These are phyloP conservation scores for Scheffersomyces segobiensis DNA, from an alignment of 1,139 yeast genomes.

Conservation along the genomic window DNA sequence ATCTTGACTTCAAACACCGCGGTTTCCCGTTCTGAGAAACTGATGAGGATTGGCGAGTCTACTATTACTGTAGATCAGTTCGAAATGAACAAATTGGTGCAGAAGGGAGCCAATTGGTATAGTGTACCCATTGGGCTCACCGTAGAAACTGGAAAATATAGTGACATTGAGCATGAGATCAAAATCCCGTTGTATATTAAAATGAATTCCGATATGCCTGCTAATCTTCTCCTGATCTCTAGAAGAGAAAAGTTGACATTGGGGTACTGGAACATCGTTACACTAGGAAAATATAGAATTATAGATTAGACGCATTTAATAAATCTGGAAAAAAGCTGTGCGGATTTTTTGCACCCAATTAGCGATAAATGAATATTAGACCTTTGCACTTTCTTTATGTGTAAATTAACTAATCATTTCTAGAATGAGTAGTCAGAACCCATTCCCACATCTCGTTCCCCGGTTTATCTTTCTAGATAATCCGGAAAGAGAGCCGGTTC, in stretches of 20 bases:
- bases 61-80: slow-evolving; percentile 11
- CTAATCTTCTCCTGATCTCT: slow-evolving; percentile 11
- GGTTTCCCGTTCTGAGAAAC: slow-evolving; percentile 31
- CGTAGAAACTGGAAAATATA: slow-evolving; percentile 4
- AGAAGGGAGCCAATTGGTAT: slow-evolving; percentile 35
- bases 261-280: slow-evolving; percentile 36
- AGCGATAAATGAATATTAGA: neutral
- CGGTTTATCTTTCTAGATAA: neutral
- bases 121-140: slow-evolving; percentile 29
- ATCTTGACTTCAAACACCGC: slow-evolving; percentile 30
- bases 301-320: neutral
- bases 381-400: neutral
- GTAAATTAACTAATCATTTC: neutral
- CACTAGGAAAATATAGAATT: slow-evolving; percentile 15
- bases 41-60: slow-evolving; percentile 25
- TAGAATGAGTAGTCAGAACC: neutral
- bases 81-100: slow-evolving; percentile 20
- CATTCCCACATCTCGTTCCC: neutral
- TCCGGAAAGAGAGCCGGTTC: neutral
- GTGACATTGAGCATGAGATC: slow-evolving; percentile 8
- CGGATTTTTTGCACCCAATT: neutral
- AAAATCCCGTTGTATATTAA: slow-evolving; percentile 33
- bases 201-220: slow-evolving; percentile 26
- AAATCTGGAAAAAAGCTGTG: neutral
- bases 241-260: slow-evolving; percentile 20